These are phyloP conservation scores for Xylaria polymorpha DNA, from an alignment of 2,329 filamentous ascomycete species.

Conservation along the genomic window DNA sequence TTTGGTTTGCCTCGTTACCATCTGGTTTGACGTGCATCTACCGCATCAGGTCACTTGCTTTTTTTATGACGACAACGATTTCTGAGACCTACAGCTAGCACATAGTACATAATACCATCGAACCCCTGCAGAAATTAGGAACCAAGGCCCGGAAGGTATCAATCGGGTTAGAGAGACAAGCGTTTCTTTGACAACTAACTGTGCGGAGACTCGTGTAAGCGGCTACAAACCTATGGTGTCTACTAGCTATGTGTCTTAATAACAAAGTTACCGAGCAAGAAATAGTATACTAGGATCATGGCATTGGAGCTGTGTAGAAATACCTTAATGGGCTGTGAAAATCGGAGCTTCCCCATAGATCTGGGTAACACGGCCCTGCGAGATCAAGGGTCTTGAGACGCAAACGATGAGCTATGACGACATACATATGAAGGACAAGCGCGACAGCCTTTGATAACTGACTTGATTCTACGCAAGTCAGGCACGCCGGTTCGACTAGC, in stretches of 20 bases:
- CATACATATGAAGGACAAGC: slow-evolving; percentile 23
- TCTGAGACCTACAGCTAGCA: background rate
- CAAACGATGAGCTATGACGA: slow-evolving; percentile 31
- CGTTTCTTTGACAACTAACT: slow-evolving; percentile 10
- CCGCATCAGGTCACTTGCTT: background rate
- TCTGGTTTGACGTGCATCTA: background rate
- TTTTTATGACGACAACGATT: slow-evolving; percentile 14
- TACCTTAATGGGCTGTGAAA: background rate
- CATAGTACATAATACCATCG: background rate
- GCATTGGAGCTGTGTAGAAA: slow-evolving; percentile 1
- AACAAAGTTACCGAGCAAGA: background rate
- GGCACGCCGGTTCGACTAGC: background rate
- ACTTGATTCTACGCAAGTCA: background rate
- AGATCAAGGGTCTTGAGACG: background rate
- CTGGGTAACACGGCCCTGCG: slow-evolving; percentile 14
- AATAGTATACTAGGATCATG: background rate
- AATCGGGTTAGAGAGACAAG: background rate
- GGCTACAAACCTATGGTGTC: background rate
- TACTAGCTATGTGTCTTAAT: background rate
- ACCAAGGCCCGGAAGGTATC: background rate
- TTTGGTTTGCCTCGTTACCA: background rate
- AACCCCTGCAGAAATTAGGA: background rate
- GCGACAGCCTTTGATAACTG: background rate
- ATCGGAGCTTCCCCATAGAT: slow-evolving; percentile 9
- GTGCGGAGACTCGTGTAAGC: background rate